These are phyloP conservation scores for Penicillium cosmopolitanum DNA, from an alignment of 495 filamentous ascomycete genomes.

Conservation along the genomic window DNA sequence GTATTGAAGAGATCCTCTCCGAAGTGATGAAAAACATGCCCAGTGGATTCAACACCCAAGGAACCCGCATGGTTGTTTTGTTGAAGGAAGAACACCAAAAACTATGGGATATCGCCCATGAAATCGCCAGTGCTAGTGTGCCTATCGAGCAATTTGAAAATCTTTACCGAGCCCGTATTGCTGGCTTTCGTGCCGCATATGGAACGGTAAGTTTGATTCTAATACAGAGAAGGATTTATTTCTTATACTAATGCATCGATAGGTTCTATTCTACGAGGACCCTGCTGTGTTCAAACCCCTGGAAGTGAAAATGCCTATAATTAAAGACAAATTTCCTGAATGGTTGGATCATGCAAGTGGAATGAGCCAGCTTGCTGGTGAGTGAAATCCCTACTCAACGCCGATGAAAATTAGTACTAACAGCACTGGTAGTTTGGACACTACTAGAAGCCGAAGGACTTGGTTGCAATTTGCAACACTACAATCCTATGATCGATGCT, in stretches of 20 bases:
- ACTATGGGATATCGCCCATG: conserved; percentile 33
- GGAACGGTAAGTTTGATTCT: conserved; percentile 17
- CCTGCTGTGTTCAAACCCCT: conserved; percentile 49
- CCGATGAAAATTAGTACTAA: not conserved
- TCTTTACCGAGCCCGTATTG: conserved; percentile 20
- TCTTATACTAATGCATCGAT: not conserved
- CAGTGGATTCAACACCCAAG: conserved; percentile 36
- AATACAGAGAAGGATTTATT: not conserved
- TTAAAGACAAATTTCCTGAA: conserved; percentile 16
- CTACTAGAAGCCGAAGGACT: conserved; percentile 70
- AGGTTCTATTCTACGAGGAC: conserved; percentile 69
- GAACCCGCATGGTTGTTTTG: conserved; percentile 34
- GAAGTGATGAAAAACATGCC: conserved; percentile 30
- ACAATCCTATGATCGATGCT: conserved; percentile 63
- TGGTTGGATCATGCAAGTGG: conserved; percentile 62
- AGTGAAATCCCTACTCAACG: not conserved
- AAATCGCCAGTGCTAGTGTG: conserved; percentile 52
- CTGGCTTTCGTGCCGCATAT: conserved; percentile 19
- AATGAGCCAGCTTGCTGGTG: conserved; percentile 65
- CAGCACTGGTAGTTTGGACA: conserved; percentile 54
- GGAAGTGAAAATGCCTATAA: conserved; percentile 50
- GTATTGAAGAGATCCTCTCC: conserved; percentile 33
- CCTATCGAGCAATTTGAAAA: conserved; percentile 50
- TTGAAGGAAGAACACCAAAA: conserved; percentile 36
- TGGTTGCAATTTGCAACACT: conserved; percentile 76